Percentiles rank a stretch among this genome's conserved stretches.
phyloP scores from a whole-genome alignment of 2,329 filamentous ascomycete genomes.

The Nakataea oryzae region DNA sequence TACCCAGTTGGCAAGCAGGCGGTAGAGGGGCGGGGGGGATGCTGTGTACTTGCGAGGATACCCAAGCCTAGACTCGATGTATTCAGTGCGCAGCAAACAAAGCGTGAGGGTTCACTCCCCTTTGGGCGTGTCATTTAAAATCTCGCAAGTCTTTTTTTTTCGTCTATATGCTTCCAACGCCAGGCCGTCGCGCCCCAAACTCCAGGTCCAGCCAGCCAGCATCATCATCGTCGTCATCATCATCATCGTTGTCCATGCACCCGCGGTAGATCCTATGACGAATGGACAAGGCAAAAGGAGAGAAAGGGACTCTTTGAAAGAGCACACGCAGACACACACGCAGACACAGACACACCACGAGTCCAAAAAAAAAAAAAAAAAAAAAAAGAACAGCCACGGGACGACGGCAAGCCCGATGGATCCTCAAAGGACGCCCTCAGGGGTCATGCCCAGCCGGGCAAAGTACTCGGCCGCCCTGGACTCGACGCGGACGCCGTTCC shows the following conservation, averaged over 20 bases:
- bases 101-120: too few relatives aligned
- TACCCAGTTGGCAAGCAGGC: background rate
- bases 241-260: too few relatives aligned
- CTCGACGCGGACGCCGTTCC: slow-evolving; percentile 48
- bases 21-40: background rate
- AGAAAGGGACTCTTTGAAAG: background rate
- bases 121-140: too few relatives aligned
- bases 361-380: background rate
- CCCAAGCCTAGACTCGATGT: too few relatives aligned
- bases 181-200: background rate
- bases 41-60: too few relatives aligned
- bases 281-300: background rate
- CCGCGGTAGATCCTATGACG: too few relatives aligned
- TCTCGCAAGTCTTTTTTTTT: too few relatives aligned
- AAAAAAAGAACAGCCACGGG: background rate
- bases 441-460: slow-evolving; percentile 18
- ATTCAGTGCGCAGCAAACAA: too few relatives aligned
- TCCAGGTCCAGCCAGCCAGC: background rate
- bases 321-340: too few relatives aligned
- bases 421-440: background rate
- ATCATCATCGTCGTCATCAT: too few relatives aligned
- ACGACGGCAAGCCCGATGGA: too few relatives aligned
- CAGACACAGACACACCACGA: too few relatives aligned
- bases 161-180: background rate
- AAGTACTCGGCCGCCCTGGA: slow-evolving; percentile 42